Base-by-base conservation (phyloP, 192 early-diverging fungal genomes). In the Coemansia sp. region DNA sequence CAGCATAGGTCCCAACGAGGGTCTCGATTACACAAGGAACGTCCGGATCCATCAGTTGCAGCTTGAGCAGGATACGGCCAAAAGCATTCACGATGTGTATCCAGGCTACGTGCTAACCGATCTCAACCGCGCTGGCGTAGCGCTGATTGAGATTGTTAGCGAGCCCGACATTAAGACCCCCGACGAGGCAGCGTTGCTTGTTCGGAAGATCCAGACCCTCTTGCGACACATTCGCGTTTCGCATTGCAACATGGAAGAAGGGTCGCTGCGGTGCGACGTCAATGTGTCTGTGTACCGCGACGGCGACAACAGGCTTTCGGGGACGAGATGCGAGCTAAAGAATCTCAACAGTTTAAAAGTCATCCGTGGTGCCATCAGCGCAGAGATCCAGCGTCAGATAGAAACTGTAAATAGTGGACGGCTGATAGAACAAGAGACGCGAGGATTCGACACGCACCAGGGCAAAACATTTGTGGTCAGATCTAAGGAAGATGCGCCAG, bases 31-130 rank as follows among this genome's bases (percentile, higher is more conserved):
- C 20, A 44, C 77, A 17, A 68, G 56, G 45, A 20, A 29, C 3
- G 81, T 95, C 4, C 70, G 85, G 6, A 91, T 98, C 31, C 82
- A 88, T 47, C 94, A 98, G 70, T 41, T 98, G 20, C 95, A 98
- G 67, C 61, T 98, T 23, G 95, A 98, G 66, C 92, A 94, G 71
- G 94, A 97, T 66, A 95, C 94, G 11, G 93, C 91, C 11, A 97
- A 97, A 65, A 90, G 86, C 31, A 67, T 91, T 3, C 85, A 88
- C 64, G 86, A 82, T 27, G 69, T 86, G 6, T 86, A 85, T 37
- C 64, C 83, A n/a, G 87, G 84, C 2, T 48, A 68, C 27, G 62
- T 72, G 0, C 81, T 91, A 11, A 79, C 91, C 11, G 95, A 98
- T 57, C 72, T 94, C 33, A 98, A 98, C 68, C 81, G 95, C 38